A percentile compares a stretch with the other conserved stretches of the same genome.
phyloP scores from a whole-genome alignment of 345 rosid genomes.

The Noccaea caerulescens region DNA sequence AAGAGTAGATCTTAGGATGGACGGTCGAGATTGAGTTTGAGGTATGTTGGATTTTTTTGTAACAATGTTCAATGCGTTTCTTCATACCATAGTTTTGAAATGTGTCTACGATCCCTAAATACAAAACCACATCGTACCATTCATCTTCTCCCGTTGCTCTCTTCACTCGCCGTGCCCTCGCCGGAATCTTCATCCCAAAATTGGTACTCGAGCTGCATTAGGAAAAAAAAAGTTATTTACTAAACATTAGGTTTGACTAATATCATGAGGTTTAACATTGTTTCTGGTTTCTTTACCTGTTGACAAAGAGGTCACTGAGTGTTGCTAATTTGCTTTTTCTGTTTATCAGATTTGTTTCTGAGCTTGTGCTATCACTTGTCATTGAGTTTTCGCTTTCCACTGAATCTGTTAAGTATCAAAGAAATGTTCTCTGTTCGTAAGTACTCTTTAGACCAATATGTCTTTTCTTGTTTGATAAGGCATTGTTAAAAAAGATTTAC shows the following conservation, averaged over 20 bases:
- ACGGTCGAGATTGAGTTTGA: constrained; percentile 58
- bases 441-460: not conserved
- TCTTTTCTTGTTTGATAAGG: not conserved
- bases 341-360: constrained; percentile 23
- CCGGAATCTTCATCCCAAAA: constrained; percentile 51
- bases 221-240: not conserved
- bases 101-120: constrained; percentile 52
- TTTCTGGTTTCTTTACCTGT: constrained; percentile 37
- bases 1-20: constrained; percentile 54
- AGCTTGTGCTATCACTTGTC: constrained; percentile 10
- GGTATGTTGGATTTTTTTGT: constrained; percentile 55
- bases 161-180: constrained; percentile 46
- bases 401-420: constrained; percentile 28
- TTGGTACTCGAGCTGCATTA: constrained; percentile 31
- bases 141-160: constrained; percentile 22
- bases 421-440: not conserved
- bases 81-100: constrained; percentile 50
- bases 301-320: constrained; percentile 23
- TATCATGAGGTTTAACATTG: not conserved
- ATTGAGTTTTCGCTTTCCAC: constrained; percentile 20
- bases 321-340: constrained; percentile 11
- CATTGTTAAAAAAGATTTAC: constrained; percentile 17
- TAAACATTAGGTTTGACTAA: no score
- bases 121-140: constrained; percentile 48
- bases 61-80: constrained; percentile 58